Base-by-base conservation (phyloP, 2,329 filamentous ascomycete species). In the Stagonosporopsis chrysanthemi region DNA sequence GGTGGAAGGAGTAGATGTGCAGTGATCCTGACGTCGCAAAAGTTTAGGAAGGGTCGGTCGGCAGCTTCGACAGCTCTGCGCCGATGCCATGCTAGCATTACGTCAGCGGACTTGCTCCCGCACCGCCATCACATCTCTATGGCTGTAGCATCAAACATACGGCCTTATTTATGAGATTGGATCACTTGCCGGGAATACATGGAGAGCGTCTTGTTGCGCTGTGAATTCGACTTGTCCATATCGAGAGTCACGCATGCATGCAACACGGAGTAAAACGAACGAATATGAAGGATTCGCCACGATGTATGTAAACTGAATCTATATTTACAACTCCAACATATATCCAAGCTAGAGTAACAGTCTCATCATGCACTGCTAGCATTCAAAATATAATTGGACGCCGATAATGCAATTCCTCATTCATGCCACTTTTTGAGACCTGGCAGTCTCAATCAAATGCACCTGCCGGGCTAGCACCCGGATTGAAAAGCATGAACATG, bases 401-500 rank as follows among this genome's bases (percentile, higher is more conserved):
- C 50, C 44, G 53, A 33, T 40, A 50, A 58, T 53, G 49, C 56
- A 42, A 41, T 50, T 22, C 44, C 38, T 44, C 39, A 45, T 54
- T 58, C 58, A 56, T 58, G 54, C 61, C 52, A 55, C 55, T 46
- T 59, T 52, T 52, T 19, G 42, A 61, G 56, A 63, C 61, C 26
- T 63, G 19, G 35, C 31, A 59, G 55, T 49, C 55, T 59, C 61
- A 11, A 41, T 57, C 19, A 38, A 58, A 63, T 60, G 41, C 46
- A 45, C 58, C 51, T 56, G 55, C 61, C 66, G 67, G 66, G 68
- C 66, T 70, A 65, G 66, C 62, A 69, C 69, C 69, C 67, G 65
- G 65, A 55, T 66, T 62, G 62, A 67, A 64, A 66, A 64, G 59
- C 61, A 68, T 67, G 49, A 68, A 68, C 65, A 69, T 67, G 65